Conservation (phyloP, 805 yeast species). For the Cyberlindnera mississippiensis region DNA sequence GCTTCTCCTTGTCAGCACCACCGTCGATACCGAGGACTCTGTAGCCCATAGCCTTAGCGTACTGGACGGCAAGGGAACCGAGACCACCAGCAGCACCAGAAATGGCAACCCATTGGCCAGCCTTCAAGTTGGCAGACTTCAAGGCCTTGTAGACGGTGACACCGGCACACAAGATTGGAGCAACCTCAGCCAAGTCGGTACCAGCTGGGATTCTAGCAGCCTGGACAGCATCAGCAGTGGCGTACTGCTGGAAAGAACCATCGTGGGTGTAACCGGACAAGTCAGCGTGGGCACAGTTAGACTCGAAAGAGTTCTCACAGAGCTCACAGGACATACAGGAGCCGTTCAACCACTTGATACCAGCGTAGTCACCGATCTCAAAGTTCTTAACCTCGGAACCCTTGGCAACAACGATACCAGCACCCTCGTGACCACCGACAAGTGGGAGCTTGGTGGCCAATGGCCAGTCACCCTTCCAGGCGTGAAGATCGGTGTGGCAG, state of each 20-base stretch:
- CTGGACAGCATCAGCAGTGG: slow-evolving; percentile 62
- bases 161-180: slow-evolving; percentile 42
- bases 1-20: slow-evolving; percentile 61
- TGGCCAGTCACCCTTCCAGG: slow-evolving; percentile 41
- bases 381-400: slow-evolving; percentile 59
- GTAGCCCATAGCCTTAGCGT: slow-evolving; percentile 74
- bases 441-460: slow-evolving; percentile 55
- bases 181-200: slow-evolving; percentile 53
- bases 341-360: slow-evolving; percentile 69
- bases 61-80: slow-evolving; percentile 75
- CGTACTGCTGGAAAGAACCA: slow-evolving; percentile 60
- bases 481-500: slow-evolving; percentile 72
- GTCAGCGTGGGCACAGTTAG: slow-evolving; percentile 68
- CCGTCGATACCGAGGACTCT: slow-evolving; percentile 73
- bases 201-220: slow-evolving; percentile 60
- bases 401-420: slow-evolving; percentile 63
- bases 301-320: slow-evolving; percentile 56
- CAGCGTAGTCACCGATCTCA: slow-evolving; percentile 63
- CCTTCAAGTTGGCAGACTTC: slow-evolving; percentile 50
- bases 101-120: slow-evolving; percentile 74
- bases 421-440: slow-evolving; percentile 76
- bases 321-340: slow-evolving; percentile 64
- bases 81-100: slow-evolving; percentile 85
- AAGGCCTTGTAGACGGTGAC: slow-evolving; percentile 67
- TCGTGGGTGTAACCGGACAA: slow-evolving; percentile 49